Conservation (phyloP, 208 protist species). For the Angomonas desouzai region DNA sequence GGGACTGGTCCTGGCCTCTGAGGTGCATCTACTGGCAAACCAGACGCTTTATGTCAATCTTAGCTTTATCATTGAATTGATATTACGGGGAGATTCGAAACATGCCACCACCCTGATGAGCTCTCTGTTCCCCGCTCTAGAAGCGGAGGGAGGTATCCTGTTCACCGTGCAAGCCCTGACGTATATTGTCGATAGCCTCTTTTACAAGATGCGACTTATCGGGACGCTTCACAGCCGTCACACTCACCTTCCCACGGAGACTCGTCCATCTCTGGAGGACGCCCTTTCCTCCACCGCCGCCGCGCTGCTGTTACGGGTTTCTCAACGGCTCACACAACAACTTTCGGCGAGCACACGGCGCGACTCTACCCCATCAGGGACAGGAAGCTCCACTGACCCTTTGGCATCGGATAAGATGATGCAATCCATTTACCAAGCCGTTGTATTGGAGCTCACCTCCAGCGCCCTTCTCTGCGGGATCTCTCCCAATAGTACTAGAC, state of each 20-base stretch:
- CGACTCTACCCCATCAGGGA: background rate
- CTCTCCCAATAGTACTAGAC: slow-evolving; percentile 16
- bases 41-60: slow-evolving; percentile 33
- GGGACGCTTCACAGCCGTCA: slow-evolving; percentile 13
- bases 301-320: slow-evolving; percentile 20
- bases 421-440: background rate
- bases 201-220: slow-evolving; percentile 12
- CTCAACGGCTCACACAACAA: slow-evolving; percentile 35
- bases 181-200: slow-evolving; percentile 21
- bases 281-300: slow-evolving; percentile 21
- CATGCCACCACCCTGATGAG: slow-evolving; percentile 20
- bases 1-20: background rate
- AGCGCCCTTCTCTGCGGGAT: background rate
- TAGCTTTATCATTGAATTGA: slow-evolving; percentile 27
- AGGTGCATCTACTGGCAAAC: slow-evolving; percentile 15
- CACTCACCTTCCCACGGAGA: slow-evolving; percentile 5
- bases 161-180: slow-evolving; percentile 36
- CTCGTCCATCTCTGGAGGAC: slow-evolving; percentile 20
- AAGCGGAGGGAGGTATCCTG: slow-evolving; percentile 25
- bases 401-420: background rate
- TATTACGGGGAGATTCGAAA: slow-evolving; percentile 38
- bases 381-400: background rate
- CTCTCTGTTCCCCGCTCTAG: slow-evolving; percentile 31
- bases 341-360: background rate
- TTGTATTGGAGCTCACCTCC: background rate